Evolutionary conservation across 2,329 filamentous ascomycete genomes (phyloP), one percentile per base, ranked within the genome.

Genomic region (Decorospora gaudefroyi): DNA sequence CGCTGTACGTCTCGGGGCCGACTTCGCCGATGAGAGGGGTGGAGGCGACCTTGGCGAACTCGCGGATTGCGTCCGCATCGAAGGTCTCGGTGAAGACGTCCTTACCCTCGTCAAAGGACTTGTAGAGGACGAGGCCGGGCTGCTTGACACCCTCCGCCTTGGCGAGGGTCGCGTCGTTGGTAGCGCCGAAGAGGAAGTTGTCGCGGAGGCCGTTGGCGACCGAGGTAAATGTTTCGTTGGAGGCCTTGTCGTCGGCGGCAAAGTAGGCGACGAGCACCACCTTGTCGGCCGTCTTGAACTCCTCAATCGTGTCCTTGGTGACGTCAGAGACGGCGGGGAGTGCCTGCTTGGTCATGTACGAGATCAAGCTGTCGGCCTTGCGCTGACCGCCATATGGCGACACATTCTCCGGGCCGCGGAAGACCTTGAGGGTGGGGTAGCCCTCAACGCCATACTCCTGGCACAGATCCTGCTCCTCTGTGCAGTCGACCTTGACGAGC

Each of bases 341-440:
- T 17, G 89, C 88, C 78, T 97, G 93, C 83, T 97, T 99, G 73
- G 90, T 87, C 93, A 99, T 99, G 81, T 96, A 97, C 17, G 84
- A 87, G 54, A 85, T 73, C 62, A 87, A 84, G 23, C 81, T 77
- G 73, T 83, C 84, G 57, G 91, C 86, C 80, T 97, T 96, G 73
- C 93, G 84, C 74, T 90, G 86, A 69, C 93, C 93, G 64, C 80
- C 79, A 78, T 99, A 99, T 54, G 91, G 86, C 57, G 82, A 79
- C 70, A 89, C 76, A 71, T 87, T 89, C 8, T 96, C 89, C 29
- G 77, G 74, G 62, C 93, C 92, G 65, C 92, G 90, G 90, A 99
- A 99, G 76, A 99, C 84, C 85, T 97, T 99, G 70, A 99, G 84
- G 59, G 93, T 99, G 53, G 93, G 93, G 81, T 99, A 99, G 57